phyloP scores from a whole-genome alignment of 1,284 basidiomycete genomes.

The Neonothopanus nambi region DNA sequence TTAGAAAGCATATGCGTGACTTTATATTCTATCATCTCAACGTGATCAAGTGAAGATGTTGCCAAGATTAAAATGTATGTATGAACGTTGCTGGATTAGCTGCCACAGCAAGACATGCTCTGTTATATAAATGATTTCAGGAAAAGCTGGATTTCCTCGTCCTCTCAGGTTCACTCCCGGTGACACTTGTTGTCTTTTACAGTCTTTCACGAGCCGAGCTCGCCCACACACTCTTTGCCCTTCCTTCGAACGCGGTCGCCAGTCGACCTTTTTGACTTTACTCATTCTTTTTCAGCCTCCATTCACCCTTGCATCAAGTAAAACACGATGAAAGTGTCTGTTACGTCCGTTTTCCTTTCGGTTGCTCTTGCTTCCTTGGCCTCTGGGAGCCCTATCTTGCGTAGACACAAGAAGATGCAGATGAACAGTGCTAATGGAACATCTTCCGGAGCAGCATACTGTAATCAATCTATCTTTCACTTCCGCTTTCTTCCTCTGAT shows the following conservation, averaged over 20 bases:
- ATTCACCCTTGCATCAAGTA: not conserved
- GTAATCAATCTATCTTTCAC: not conserved
- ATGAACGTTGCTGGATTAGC: too few species aligned
- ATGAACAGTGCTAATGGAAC: conserved; percentile 1
- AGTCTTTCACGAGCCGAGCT: conserved; percentile 4
- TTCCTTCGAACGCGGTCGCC: not conserved
- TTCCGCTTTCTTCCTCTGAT: not conserved
- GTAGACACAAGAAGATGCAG: conserved; percentile 7
- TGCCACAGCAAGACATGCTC: too few species aligned
- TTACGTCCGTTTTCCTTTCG: conserved; percentile 5
- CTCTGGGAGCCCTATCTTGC: conserved; percentile 4
- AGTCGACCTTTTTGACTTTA: conserved; percentile 1
- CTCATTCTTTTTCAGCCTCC: not conserved
- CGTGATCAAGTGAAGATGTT: too few species aligned
- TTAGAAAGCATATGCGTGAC: too few species aligned
- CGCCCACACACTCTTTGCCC: not conserved
- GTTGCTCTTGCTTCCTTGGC: conserved; percentile 1
- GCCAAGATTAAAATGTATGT: too few species aligned
- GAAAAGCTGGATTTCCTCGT: too few species aligned
- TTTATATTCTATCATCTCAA: too few species aligned
- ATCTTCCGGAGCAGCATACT: conserved; percentile 11
- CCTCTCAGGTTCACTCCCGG: too few species aligned
- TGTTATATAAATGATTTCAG: too few species aligned
- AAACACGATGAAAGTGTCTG: conserved; percentile 10
- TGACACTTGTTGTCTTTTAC: too few species aligned